phyloP scores from a whole-genome alignment of 495 filamentous ascomycete species.

The Neurospora africana region DNA sequence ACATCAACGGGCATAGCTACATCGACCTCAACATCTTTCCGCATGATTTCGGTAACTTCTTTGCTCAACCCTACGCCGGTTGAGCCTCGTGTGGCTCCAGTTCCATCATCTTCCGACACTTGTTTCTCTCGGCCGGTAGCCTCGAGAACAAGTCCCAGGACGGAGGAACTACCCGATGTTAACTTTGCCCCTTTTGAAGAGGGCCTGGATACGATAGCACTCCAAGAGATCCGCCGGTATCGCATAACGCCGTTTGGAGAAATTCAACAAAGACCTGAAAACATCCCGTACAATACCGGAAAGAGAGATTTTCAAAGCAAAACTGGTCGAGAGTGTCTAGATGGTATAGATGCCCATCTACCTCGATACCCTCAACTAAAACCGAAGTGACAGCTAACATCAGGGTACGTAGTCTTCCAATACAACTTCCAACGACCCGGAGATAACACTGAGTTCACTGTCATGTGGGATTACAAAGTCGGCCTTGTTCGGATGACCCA shows the following conservation, averaged over 20 bases:
- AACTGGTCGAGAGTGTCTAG: conserved; percentile 78
- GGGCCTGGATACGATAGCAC: conserved; percentile 40
- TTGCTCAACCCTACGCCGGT: conserved; percentile 45
- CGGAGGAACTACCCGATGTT: conserved; percentile 42
- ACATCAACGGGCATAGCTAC: not conserved
- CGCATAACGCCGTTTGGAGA: conserved; percentile 55
- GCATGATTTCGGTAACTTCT: conserved; percentile 46
- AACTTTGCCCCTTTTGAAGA: conserved; percentile 60
- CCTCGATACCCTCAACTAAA: not conserved
- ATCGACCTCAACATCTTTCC: conserved; percentile 5
- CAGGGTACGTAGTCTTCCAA: conserved; percentile 57
- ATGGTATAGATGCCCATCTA: conserved; percentile 46
- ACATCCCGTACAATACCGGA: conserved; percentile 87
- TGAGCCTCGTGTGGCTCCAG: conserved; percentile 27
- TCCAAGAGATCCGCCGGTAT: conserved; percentile 47
- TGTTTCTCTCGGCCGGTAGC: conserved; percentile 15
- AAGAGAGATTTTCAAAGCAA: conserved; percentile 79
- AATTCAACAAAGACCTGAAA: conserved; percentile 57
- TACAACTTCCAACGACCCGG: conserved; percentile 74
- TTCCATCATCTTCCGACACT: conserved; percentile 9
- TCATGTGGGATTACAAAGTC: conserved; percentile 96
- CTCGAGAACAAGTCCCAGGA: conserved; percentile 23
- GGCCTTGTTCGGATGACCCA: conserved; percentile 92
- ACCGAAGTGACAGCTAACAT: conserved; percentile 1
- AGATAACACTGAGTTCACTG: conserved; percentile 54